Evolutionary conservation across 192 early-diverging fungal genomes (phyloP).

Genomic region (Podila minutissima): DNA sequence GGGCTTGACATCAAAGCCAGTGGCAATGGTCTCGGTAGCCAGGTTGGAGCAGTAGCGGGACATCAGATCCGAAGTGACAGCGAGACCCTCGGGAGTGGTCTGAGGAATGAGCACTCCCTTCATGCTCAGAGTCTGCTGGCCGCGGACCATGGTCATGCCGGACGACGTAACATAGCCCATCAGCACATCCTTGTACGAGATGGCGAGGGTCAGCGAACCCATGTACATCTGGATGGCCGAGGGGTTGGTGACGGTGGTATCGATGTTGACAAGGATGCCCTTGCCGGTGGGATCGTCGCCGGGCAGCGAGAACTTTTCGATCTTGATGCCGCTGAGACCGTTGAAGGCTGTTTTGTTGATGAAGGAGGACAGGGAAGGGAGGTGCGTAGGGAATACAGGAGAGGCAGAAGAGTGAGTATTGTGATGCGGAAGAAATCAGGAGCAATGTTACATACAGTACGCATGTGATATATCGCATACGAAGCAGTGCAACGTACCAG

Average conservation of each 20-base stretch:
- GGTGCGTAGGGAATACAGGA: not conserved
- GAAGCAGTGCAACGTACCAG: slow-evolving; percentile 16
- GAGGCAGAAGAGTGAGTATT: not conserved
- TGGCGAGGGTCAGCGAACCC: slow-evolving; percentile 54
- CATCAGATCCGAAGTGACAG: slow-evolving; percentile 53
- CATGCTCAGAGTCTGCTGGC: slow-evolving; percentile 51
- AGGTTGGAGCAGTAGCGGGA: slow-evolving; percentile 49
- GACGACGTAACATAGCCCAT: slow-evolving; percentile 54
- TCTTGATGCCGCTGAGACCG: slow-evolving; percentile 53
- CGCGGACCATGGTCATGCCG: slow-evolving; percentile 44
- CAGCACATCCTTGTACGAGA: slow-evolving; percentile 50
- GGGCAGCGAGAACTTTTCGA: slow-evolving; percentile 58
- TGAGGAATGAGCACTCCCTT: slow-evolving; percentile 58
- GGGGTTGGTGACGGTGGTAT: slow-evolving; percentile 55
- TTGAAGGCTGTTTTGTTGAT: slow-evolving; percentile 40
- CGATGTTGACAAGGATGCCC: slow-evolving; percentile 61
- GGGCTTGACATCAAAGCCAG: slow-evolving; percentile 51
- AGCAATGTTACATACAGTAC: too few relatives aligned
- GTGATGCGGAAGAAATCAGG: not conserved
- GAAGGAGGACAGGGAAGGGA: not conserved
- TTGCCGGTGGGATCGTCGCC: slow-evolving; percentile 56
- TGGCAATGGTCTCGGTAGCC: slow-evolving; percentile 47
- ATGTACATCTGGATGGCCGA: slow-evolving; percentile 61
- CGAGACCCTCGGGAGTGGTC: slow-evolving; percentile 38
- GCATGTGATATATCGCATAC: not conserved